These are phyloP conservation scores for Hypomontagnella submonticulosa DNA, from an alignment of 495 filamentous ascomycete species.

Conservation along the genomic window DNA sequence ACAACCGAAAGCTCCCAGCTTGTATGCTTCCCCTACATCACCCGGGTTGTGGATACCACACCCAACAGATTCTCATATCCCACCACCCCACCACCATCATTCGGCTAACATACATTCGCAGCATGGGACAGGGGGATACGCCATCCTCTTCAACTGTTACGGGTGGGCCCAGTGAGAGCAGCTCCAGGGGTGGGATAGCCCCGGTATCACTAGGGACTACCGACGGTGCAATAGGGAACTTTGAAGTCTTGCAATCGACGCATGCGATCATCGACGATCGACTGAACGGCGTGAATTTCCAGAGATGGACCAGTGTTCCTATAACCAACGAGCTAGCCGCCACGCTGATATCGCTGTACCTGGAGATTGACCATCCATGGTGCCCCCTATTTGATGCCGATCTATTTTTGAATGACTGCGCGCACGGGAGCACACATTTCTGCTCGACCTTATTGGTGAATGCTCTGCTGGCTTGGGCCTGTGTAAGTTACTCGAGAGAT, in stretches of 20 bases:
- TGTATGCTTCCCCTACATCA: constrained; percentile 14
- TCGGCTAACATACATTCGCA: constrained; percentile 19
- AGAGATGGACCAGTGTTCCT: constrained; percentile 38
- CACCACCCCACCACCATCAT: background rate
- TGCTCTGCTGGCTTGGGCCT: constrained; percentile 35
- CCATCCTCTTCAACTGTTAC: constrained; percentile 19
- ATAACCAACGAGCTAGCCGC: constrained; percentile 37
- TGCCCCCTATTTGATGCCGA: constrained; percentile 42
- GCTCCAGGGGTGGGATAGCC: constrained; percentile 6
- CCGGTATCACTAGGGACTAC: constrained; percentile 3
- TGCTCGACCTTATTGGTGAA: constrained; percentile 37
- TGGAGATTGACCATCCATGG: constrained; percentile 40
- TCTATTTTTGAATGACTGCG: constrained; percentile 42
- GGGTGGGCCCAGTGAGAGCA: constrained; percentile 5
- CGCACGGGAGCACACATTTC: constrained; percentile 30
- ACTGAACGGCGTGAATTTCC: constrained; percentile 31
- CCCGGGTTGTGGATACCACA: constrained; percentile 2
- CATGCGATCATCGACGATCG: constrained; percentile 34
- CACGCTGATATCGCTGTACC: constrained; percentile 36
- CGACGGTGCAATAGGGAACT: constrained; percentile 15
- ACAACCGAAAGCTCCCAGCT: background rate
- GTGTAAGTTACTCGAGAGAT: constrained; percentile 27
- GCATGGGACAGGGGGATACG: constrained; percentile 8
- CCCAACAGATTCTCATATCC: background rate
- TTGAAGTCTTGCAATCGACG: constrained; percentile 23